A percentile compares a stretch with the other conserved stretches of the same genome.
Conservation (phyloP, 2,329 filamentous ascomycete genomes). For the Dactylellina cionopaga region DNA sequence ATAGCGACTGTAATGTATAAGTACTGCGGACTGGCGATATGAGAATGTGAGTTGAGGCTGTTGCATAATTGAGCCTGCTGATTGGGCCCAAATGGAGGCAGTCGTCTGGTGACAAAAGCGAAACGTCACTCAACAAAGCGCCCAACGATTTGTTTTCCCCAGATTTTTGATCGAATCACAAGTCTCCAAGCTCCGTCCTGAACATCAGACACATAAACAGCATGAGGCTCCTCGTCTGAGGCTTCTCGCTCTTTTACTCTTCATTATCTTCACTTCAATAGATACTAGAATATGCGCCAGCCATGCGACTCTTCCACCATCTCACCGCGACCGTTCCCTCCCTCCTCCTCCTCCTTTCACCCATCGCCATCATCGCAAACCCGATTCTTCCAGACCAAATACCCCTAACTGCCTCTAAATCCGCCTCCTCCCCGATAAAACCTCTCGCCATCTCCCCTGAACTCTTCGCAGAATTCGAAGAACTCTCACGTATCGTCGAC, state of each 20-base stretch:
- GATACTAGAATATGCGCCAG: too few relatives aligned
- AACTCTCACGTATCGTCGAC: constrained; percentile 89
- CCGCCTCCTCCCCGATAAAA: constrained; percentile 53
- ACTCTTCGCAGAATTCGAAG: constrained; percentile 75
- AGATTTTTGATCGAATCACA: constrained; percentile 5
- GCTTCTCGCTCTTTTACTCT: too few relatives aligned
- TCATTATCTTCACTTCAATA: too few relatives aligned
- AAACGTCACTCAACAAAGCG: constrained; percentile 12
- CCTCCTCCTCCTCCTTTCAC: background rate
- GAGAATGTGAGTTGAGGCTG: background rate
- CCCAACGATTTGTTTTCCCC: background rate
- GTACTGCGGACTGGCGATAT: background rate
- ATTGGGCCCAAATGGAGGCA: background rate
- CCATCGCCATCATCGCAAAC: constrained; percentile 20
- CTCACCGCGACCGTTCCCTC: background rate
- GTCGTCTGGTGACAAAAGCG: background rate
- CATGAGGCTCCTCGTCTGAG: background rate
- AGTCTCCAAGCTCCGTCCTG: background rate
- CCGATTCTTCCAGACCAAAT: constrained; percentile 26
- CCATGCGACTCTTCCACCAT: background rate
- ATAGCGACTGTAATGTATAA: too few relatives aligned
- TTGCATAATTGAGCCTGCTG: background rate
- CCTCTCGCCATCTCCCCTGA: constrained; percentile 11
- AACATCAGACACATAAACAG: background rate
- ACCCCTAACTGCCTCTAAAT: constrained; percentile 1